Conservation (phyloP, 2,329 filamentous ascomycete genomes). For the Colletotrichum musae region DNA sequence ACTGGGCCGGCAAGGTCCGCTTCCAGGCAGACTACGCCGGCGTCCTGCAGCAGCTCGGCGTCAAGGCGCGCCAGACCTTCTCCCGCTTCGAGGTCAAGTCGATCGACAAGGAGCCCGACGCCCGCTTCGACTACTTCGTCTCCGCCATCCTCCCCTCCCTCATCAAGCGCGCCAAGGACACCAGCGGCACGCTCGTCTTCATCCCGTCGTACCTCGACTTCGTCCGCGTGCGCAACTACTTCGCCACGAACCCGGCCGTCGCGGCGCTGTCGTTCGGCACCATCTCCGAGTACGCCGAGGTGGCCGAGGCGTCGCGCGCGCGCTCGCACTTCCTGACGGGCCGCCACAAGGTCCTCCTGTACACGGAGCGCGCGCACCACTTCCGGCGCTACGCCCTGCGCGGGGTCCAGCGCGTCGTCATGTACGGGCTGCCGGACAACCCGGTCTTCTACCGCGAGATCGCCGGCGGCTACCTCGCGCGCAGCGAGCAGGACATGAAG, state of each 20-base stretch:
- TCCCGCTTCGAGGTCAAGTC: conserved; percentile 83
- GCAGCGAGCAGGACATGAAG: conserved; percentile 69
- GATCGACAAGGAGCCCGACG: conserved; percentile 84
- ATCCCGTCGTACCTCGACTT: conserved; percentile 97
- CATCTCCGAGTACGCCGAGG: conserved; percentile 89
- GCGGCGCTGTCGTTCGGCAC: conserved; percentile 78
- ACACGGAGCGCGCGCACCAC: conserved; percentile 96
- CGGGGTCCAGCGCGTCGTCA: conserved; percentile 86
- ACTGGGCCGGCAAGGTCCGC: conserved; percentile 85
- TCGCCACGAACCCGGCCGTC: conserved; percentile 77
- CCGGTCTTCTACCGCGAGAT: conserved; percentile 85
- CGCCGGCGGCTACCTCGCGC: conserved; percentile 75
- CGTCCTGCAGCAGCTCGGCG: conserved; percentile 79
- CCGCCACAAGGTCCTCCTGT: conserved; percentile 86
- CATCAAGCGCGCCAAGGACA: conserved; percentile 75
- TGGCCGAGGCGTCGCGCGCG: conserved; percentile 84
- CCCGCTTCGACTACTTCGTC: conserved; percentile 92
- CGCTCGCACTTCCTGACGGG: conserved; percentile 90
- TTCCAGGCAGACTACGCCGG: conserved; percentile 78
- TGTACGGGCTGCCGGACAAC: conserved; percentile 94
- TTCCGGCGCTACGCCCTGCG: conserved; percentile 89
- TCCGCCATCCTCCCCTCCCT: conserved; percentile 84
- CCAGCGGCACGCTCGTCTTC: conserved; percentile 84
- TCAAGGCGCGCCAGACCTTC: conserved; percentile 88
- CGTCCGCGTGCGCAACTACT: conserved; percentile 91